A percentile compares a stretch with the other conserved stretches of the same genome.
These are phyloP conservation scores for Mortierella alpina DNA, from an alignment of 192 early-diverging fungal species.

Conservation along the genomic window DNA sequence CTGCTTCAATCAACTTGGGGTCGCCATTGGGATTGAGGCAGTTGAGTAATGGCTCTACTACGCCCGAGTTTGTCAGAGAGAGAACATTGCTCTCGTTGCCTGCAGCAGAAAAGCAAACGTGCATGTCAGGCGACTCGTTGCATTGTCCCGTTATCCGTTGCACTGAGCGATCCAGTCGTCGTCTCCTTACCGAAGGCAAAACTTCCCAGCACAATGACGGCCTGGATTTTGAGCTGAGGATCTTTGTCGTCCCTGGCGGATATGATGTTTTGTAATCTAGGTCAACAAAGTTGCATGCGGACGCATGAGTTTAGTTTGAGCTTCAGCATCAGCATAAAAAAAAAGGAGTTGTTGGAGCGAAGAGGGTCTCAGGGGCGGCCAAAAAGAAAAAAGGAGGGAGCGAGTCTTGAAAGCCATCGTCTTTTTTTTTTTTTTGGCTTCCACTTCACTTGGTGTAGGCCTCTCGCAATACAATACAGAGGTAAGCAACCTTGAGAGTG, in stretches of 20 bases:
- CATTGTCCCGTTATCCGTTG: background rate
- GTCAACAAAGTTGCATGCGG: background rate
- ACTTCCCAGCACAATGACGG: conserved; percentile 74
- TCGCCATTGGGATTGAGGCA: conserved; percentile 49
- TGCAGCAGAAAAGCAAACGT: conserved; percentile 23
- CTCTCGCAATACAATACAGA: no score
- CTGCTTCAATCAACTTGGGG: conserved; percentile 72
- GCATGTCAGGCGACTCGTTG: background rate
- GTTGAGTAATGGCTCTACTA: conserved; percentile 66
- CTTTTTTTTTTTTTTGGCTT: no score
- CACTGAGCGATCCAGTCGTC: conserved; percentile 5
- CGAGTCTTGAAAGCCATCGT: no score
- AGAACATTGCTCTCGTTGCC: conserved; percentile 72
- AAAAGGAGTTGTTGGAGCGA: conserved; percentile 2
- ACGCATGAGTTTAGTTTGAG: no score
- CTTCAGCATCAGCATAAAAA: background rate
- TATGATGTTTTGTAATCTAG: conserved; percentile 71
- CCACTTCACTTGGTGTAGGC: no score
- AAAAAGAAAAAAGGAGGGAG: conserved; percentile 4
- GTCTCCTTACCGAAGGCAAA: conserved; percentile 69
- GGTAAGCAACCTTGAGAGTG: no score
- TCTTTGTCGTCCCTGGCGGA: conserved; percentile 38
- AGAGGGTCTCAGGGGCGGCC: background rate
- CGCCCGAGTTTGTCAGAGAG: conserved; percentile 67
- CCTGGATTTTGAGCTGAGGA: conserved; percentile 67